Conservation (phyloP, 2,329 filamentous ascomycete genomes). For the Penicillium sp. region DNA sequence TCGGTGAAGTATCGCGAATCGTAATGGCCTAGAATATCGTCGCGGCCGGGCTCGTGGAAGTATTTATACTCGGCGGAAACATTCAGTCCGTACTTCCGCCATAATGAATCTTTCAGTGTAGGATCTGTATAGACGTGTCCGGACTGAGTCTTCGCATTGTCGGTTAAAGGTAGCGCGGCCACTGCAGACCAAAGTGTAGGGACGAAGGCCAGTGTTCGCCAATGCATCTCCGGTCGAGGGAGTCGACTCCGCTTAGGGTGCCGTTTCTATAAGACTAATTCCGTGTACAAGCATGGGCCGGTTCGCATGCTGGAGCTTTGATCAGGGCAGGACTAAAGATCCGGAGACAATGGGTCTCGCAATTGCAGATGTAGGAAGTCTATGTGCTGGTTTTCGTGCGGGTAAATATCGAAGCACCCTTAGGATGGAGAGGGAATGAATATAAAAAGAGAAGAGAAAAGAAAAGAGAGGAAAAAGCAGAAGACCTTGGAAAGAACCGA, state of each 20-base stretch:
- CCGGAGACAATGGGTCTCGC: not conserved
- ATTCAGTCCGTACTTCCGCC: constrained; percentile 27
- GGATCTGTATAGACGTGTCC: constrained; percentile 5
- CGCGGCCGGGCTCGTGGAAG: constrained; percentile 60
- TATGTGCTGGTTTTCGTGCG: not conserved
- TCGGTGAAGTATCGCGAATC: constrained; percentile 64
- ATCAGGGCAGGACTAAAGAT: not conserved
- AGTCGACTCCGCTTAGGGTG: not conserved
- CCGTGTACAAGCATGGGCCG: constrained; percentile 7
- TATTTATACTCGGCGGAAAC: constrained; percentile 50
- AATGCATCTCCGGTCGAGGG: constrained; percentile 19
- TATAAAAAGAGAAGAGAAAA: not conserved
- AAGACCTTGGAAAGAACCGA: constrained; percentile 5
- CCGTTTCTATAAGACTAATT: not conserved
- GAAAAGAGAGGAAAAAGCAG: not conserved
- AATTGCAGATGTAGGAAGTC: not conserved
- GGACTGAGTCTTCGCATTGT: constrained; percentile 1
- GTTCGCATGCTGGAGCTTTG: constrained; percentile 16
- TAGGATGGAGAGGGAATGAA: not conserved
- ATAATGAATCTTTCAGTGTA: constrained; percentile 16
- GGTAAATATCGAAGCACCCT: constrained; percentile 6
- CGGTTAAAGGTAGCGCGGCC: constrained; percentile 16
- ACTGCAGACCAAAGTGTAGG: constrained; percentile 19
- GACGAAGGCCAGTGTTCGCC: constrained; percentile 14
- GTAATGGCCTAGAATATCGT: constrained; percentile 64